Conservation (phyloP, 352 stramenopile species). For the Phytophthora lateralis region DNA sequence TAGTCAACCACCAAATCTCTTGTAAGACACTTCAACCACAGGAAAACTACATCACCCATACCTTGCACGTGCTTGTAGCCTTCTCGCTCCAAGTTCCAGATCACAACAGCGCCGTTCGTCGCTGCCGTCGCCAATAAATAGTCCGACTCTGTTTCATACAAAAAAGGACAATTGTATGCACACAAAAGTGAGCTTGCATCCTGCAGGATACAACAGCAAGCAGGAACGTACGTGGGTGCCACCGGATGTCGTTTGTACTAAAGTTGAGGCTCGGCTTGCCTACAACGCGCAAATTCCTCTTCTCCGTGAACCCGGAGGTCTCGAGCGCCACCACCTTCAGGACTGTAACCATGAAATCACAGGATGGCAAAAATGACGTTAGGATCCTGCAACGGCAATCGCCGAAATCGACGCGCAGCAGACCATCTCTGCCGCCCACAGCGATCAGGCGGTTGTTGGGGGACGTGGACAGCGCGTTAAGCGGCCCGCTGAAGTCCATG, state of each 20-base stretch:
- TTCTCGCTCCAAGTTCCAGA: conserved; percentile 89
- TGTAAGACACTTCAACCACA: background rate
- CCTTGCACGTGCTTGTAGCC: conserved; percentile 89
- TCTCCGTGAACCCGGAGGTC: conserved; percentile 76
- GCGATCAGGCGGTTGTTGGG: conserved; percentile 83
- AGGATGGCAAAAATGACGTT: conserved; percentile 4
- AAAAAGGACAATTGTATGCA: conserved; percentile 7
- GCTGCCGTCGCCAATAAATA: conserved; percentile 85
- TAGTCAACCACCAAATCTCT: background rate
- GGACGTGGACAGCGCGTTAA: conserved; percentile 86
- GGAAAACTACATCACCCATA: conserved; percentile 17
- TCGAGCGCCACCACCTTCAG: conserved; percentile 87
- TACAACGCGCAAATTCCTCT: conserved; percentile 78
- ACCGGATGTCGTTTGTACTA: conserved; percentile 90
- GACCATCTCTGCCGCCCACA: conserved; percentile 85
- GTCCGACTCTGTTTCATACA: conserved; percentile 60
- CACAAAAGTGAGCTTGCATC: conserved; percentile 1
- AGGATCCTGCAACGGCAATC: background rate
- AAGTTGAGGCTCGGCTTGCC: conserved; percentile 88
- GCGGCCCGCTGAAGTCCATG: conserved; percentile 86
- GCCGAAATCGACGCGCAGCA: background rate
- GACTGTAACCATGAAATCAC: conserved; percentile 36
- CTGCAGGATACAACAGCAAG: background rate
- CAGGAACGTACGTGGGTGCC: conserved; percentile 75
- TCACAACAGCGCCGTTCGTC: conserved; percentile 85